Percentiles rank a stretch among this genome's conserved stretches.
These are phyloP conservation scores for Diversispora epigaea DNA, from an alignment of 192 early-diverging fungal species.

Conservation along the genomic window DNA sequence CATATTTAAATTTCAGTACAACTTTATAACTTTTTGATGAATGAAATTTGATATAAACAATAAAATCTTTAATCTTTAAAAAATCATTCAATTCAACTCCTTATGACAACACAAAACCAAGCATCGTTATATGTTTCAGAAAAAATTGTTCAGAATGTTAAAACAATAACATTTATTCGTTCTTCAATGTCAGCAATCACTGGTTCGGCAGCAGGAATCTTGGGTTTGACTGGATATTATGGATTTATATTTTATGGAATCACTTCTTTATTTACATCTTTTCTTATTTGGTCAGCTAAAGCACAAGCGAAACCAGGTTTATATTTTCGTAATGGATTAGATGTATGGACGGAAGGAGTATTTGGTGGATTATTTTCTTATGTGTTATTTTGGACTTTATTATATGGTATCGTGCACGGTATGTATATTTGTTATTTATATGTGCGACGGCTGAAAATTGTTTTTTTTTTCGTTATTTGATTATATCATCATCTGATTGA, in stretches of 20 bases:
- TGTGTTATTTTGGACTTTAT: constrained; percentile 75
- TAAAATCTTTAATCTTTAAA: too few species aligned
- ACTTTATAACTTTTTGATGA: too few species aligned
- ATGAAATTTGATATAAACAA: too few species aligned
- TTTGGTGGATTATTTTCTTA: constrained; percentile 62
- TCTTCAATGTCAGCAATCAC: constrained; percentile 70
- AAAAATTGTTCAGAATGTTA: constrained; percentile 59
- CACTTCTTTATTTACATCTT: constrained; percentile 64
- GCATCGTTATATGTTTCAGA: constrained; percentile 47
- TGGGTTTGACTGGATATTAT: constrained; percentile 77
- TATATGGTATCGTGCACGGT: constrained; percentile 74
- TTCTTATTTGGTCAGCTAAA: constrained; percentile 60
- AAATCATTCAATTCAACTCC: background rate
- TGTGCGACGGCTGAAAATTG: background rate
- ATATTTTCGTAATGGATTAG: constrained; percentile 55
- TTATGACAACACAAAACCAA: constrained; percentile 16
- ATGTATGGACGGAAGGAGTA: constrained; percentile 62
- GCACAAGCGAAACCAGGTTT: constrained; percentile 52
- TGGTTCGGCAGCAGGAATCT: constrained; percentile 85
- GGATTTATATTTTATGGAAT: constrained; percentile 84
- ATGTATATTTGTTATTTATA: background rate
- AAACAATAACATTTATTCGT: constrained; percentile 64
- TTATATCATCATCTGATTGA: too few species aligned
- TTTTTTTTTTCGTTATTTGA: background rate
- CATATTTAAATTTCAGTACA: too few species aligned